Evolutionary conservation across 2,329 filamentous ascomycete genomes (phyloP), one percentile per base, ranked within the genome.

Genomic region (Rhynchosporium agropyri): DNA sequence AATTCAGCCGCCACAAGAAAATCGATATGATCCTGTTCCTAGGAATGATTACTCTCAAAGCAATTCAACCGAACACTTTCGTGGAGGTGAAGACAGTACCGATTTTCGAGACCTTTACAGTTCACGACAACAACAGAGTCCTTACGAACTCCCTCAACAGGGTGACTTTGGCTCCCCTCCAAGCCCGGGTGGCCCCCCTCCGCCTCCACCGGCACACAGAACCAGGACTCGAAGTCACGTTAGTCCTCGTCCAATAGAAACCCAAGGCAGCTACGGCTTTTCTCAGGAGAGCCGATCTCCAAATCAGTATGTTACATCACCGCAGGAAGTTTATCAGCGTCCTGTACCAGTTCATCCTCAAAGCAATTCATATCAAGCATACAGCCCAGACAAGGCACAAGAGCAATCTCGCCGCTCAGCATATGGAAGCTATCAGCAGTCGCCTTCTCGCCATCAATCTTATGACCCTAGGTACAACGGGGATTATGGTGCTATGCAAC

Each of bases 401-500:
- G 68, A 72, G 48, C 65, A 67, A 33, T 67, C 66, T 45, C 70
- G 65, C 42, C 68, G 50, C 51, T 67, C 69, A 3, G 62, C 45
- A 28, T 67, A 69, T 54, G 67, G 64, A 26, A 40, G 64, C 31
- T 63, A 74, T 56, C 66, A 73, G 63, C 67, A 76, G 62, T 64
- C 72, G 31, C 69, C 66, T 65, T 54, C 75, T 71, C 60, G 71
- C 49, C 70, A 76, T 68, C 66, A 75, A 61, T 69, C 72, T n/a
- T 74, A 71, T 54, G 72, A 74, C 58, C 67, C 72, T n/a, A 66
- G 68, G 46, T 77, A 76, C 59, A 74, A 76, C 60, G 68, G 71
- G 15, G 72, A 76, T 61, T 77, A 79, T 65, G 76, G 75, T 10
- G 75, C 76, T 6, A 79, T 80, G 79, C 79, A 80, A 63, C 77